Evolutionary conservation across 306 rosid species (phyloP).

Genomic region (Rosa lucieae): DNA sequence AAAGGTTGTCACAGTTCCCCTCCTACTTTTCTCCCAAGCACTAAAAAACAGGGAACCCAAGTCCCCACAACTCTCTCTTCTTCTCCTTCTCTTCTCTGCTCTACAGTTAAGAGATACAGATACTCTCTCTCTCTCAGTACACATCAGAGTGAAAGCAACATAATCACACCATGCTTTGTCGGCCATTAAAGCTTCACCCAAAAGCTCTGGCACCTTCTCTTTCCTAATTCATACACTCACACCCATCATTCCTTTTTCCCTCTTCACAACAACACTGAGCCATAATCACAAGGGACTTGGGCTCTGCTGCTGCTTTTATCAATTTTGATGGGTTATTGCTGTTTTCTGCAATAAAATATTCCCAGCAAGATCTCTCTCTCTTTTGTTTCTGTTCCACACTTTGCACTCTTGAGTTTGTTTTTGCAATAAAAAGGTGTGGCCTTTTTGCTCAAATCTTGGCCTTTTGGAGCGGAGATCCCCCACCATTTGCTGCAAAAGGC

Average conservation of each 20-base stretch:
- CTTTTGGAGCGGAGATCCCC: constrained; percentile 51
- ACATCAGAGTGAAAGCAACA: constrained; percentile 30
- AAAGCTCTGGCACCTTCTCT: constrained; percentile 28
- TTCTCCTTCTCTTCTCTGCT: constrained; percentile 9
- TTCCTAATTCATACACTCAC: constrained; percentile 20
- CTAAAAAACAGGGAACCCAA: constrained; percentile 19
- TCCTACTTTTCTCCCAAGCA: neutral
- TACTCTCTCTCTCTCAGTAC: neutral
- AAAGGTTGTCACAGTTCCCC: constrained; percentile 29
- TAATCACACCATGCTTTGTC: constrained; percentile 69
- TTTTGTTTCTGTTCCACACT: constrained; percentile 35
- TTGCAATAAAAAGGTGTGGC: constrained; percentile 14
- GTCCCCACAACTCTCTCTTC: constrained; percentile 15
- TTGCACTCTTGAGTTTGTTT: constrained; percentile 18
- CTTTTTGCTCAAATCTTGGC: constrained; percentile 32
- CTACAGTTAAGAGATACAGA: neutral
- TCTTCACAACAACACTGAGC: neutral
- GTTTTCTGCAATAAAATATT: constrained; percentile 14
- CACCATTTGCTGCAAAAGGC: too few relatives aligned
- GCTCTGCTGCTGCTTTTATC: neutral
- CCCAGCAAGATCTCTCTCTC: constrained; percentile 25
- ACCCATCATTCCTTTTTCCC: constrained; percentile 29
- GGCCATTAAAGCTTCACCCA: constrained; percentile 63
- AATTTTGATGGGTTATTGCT: neutral
- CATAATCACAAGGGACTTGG: constrained; percentile 11